phyloP scores from a whole-genome alignment of 1,284 basidiomycete genomes.

The Cryptococcus depauperatus region DNA sequence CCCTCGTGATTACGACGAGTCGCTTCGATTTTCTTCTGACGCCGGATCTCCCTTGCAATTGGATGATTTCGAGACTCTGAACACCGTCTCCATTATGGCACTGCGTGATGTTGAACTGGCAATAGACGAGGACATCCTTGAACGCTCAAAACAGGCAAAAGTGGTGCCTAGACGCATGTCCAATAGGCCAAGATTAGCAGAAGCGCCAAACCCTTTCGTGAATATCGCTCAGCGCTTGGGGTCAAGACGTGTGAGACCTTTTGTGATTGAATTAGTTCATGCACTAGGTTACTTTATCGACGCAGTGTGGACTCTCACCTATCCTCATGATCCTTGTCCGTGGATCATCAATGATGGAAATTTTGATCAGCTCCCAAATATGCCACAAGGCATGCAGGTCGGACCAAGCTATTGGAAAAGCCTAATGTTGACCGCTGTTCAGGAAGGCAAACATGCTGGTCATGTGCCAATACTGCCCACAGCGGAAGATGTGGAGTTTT shows the following conservation, averaged over 20 bases:
- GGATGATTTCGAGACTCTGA: too few species aligned
- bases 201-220: conserved; percentile 34
- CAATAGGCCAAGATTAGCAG: conserved; percentile 25
- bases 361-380: too few species aligned
- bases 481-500: conserved; percentile 25
- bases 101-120: conserved; percentile 40
- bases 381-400: too few species aligned
- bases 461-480: conserved; percentile 21
- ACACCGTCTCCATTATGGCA: conserved; percentile 33
- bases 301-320: conserved; percentile 28
- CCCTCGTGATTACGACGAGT: too few species aligned
- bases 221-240: conserved; percentile 25
- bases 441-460: conserved; percentile 26
- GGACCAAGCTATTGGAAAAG: conserved; percentile 32
- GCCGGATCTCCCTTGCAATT: too few species aligned
- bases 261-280: conserved; percentile 38
- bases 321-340: conserved; percentile 22
- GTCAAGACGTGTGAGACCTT: conserved; percentile 34
- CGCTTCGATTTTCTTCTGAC: too few species aligned
- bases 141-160: conserved; percentile 7
- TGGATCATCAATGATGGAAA: conserved; percentile 15
- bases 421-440: conserved; percentile 34
- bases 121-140: conserved; percentile 27
- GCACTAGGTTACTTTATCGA: conserved; percentile 38
- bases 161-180: conserved; percentile 19